Base-by-base conservation (phyloP, 1,284 basidiomycete genomes). In the Testicularia cyperi region DNA sequence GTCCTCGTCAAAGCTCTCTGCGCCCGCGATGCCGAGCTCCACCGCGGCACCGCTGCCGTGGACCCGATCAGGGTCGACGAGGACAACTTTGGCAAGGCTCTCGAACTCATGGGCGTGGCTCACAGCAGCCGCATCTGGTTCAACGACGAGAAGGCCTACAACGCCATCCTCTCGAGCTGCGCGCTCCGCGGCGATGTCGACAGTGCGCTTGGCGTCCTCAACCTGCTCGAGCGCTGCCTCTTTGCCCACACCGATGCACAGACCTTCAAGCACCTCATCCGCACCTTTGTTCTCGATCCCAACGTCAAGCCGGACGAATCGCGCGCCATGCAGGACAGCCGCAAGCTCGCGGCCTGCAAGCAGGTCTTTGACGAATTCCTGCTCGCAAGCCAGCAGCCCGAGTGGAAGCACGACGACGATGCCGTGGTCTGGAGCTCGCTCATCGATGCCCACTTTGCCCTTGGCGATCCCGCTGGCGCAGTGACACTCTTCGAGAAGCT, bases 401-500 rank as follows among this genome's bases (percentile, higher is more conserved):
- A 62, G 21, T 22, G 48, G 49, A 38, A 47, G 14, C 45, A 56
- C 16, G 34, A 64, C 15, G 30, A 47, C 27, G 67, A 75, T 37
- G 77, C 84, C 22, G 65, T 79, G 25, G 80, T 88, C 2, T 92
- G 84, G 84, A 85, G 85, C 55, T 78, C 81, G 55, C 88, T 92
- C 83, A 83, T 94, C 42, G 80, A 83, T 32, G 83, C 84, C 0
- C 86, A 88, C 77, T 87, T 94, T 79, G 80, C 79, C 15, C 82
- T 80, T 24, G 84, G 84, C 5, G 80, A 85, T 47, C 80, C 85
- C 0, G 82, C 83, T 3, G 83, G 81, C 34, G 90, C 85, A 5
- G 73, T 92, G 8, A 82, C 77, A 15, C 76, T 92, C 3, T 79
- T 94, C 34, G 86, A 89, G 56, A 77, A 81, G 52, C 88, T 94